phyloP scores from a whole-genome alignment of 202 grass and related monocot genomes.

The Carex arenaria region DNA sequence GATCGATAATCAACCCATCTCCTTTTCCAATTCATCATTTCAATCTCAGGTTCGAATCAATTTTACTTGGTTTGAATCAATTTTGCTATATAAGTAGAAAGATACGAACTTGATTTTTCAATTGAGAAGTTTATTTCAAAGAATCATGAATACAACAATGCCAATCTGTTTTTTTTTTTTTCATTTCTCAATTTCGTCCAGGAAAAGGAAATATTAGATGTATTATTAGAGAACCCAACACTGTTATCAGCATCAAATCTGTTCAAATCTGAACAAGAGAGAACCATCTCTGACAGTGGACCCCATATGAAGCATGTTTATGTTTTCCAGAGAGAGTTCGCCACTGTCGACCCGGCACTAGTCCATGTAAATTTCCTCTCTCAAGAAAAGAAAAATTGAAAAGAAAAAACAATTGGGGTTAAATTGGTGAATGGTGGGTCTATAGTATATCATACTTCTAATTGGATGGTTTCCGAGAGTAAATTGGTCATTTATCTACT shows the following conservation, averaged over 20 bases:
- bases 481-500: too few species aligned
- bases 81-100: too few species aligned
- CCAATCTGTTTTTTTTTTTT: background rate
- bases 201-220: conserved; percentile 49
- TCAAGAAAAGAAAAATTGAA: background rate
- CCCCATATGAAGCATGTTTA: conserved; percentile 44
- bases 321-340: conserved; percentile 86
- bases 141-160: background rate
- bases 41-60: background rate
- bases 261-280: conserved; percentile 44
- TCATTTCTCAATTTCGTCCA: background rate
- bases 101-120: background rate
- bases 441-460: background rate
- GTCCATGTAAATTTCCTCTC: conserved; percentile 35
- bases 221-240: conserved; percentile 38
- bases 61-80: too few species aligned
- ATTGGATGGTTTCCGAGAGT: too few species aligned
- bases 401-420: background rate
- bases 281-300: conserved; percentile 27
- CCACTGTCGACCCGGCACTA: conserved; percentile 70
- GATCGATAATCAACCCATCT: conserved; percentile 16
- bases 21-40: background rate
- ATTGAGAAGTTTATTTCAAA: background rate
- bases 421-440: background rate
- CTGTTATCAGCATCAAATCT: conserved; percentile 41